A percentile compares a stretch with the other conserved stretches of the same genome.
Conservation (phyloP, 352 stramenopile genomes). For the Pythium aquatile region DNA sequence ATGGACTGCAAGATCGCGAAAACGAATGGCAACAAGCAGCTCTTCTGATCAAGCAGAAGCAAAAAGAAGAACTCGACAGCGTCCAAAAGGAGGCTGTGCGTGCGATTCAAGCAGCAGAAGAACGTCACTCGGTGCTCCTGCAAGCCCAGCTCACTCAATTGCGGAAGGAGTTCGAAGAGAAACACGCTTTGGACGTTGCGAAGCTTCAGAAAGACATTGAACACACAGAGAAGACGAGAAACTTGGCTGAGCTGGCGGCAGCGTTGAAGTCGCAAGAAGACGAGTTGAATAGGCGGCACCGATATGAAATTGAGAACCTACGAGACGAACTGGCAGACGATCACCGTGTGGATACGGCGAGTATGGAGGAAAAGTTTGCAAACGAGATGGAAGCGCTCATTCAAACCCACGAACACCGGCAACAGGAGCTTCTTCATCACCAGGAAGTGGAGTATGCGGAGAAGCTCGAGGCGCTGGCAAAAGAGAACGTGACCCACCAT, state of each 20-base stretch:
- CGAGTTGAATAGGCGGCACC: background rate
- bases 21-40: slow-evolving; percentile 76
- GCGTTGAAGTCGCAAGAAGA: slow-evolving; percentile 12
- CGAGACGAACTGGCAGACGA: slow-evolving; percentile 24
- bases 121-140: slow-evolving; percentile 54
- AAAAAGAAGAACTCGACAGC: slow-evolving; percentile 62
- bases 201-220: slow-evolving; percentile 8
- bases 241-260: background rate
- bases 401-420: background rate
- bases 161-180: slow-evolving; percentile 35
- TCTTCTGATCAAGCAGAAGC: slow-evolving; percentile 65
- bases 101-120: slow-evolving; percentile 63
- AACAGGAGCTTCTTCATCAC: background rate
- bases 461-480: slow-evolving; percentile 11
- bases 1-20: slow-evolving; percentile 66
- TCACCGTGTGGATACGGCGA: slow-evolving; percentile 18
- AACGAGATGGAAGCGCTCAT: slow-evolving; percentile 5
- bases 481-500: slow-evolving; percentile 12
- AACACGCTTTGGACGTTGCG: slow-evolving; percentile 26
- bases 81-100: slow-evolving; percentile 60
- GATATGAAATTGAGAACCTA: slow-evolving; percentile 17
- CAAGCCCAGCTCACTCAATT: slow-evolving; percentile 36
- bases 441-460: slow-evolving; percentile 11
- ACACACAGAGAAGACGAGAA: slow-evolving; percentile 2
- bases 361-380: slow-evolving; percentile 20